A percentile compares a stretch with the other conserved stretches of the same genome.
phyloP scores from a whole-genome alignment of 2,329 filamentous ascomycete genomes.

The Aureobasidium sp. region DNA sequence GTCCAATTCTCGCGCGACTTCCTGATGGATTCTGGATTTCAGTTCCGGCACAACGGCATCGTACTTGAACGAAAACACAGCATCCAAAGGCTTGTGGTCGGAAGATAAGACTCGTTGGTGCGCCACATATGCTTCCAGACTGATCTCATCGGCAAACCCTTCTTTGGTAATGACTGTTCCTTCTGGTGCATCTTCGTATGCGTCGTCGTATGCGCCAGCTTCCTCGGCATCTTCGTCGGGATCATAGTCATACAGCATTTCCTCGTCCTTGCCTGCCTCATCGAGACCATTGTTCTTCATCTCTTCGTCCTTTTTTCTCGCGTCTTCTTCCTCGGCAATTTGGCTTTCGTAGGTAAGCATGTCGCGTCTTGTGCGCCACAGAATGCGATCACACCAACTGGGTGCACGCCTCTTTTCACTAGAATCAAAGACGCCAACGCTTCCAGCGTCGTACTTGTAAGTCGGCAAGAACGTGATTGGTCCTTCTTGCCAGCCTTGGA shows the following conservation, averaged over 20 bases:
- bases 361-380: slow-evolving; percentile 72
- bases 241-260: slow-evolving; percentile 84
- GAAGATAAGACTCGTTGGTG: slow-evolving; percentile 87
- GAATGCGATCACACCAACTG: slow-evolving; percentile 93
- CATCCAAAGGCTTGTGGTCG: slow-evolving; percentile 87
- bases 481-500: slow-evolving; percentile 89
- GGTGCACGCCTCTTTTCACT: slow-evolving; percentile 90
- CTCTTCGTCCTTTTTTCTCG: slow-evolving; percentile 69
- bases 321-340: slow-evolving; percentile 56
- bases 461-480: slow-evolving; percentile 83
- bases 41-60: slow-evolving; percentile 79
- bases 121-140: slow-evolving; percentile 67
- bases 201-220: slow-evolving; percentile 47
- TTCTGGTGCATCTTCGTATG: slow-evolving; percentile 39
- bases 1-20: slow-evolving; percentile 82
- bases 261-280: slow-evolving; percentile 66
- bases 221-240: slow-evolving; percentile 67
- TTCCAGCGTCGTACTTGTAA: slow-evolving; percentile 98
- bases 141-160: slow-evolving; percentile 49
- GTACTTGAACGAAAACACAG: slow-evolving; percentile 76
- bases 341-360: slow-evolving; percentile 59
- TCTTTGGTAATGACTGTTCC: slow-evolving; percentile 52
- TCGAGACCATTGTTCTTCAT: slow-evolving; percentile 77
- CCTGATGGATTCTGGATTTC: slow-evolving; percentile 75
- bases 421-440: slow-evolving; percentile 83